These are phyloP conservation scores for Dysphania ambrosioides DNA, from an alignment of 148 eudicot genomes.

Conservation along the genomic window DNA sequence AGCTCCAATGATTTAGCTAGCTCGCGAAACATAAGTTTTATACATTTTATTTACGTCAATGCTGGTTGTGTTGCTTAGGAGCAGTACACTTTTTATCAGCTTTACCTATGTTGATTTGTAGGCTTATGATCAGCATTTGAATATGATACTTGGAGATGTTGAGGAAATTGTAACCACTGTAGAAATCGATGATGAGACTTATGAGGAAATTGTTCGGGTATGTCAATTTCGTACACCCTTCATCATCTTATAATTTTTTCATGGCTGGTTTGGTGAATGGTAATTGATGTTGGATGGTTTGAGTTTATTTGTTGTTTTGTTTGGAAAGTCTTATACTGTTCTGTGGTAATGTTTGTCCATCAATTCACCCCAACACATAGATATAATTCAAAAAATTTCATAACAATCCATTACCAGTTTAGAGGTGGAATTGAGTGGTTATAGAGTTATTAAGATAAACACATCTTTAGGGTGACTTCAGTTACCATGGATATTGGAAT, in stretches of 20 bases:
- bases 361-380: background rate
- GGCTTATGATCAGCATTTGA: conserved; percentile 89
- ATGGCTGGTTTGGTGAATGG: background rate
- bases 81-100: background rate
- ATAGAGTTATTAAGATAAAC: no score
- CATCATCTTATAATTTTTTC: background rate
- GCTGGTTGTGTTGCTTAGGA: conserved; percentile 1
- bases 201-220: conserved; percentile 87
- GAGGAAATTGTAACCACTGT: conserved; percentile 71
- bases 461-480: background rate
- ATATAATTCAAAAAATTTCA: background rate
- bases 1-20: background rate
- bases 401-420: background rate
- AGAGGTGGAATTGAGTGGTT: background rate
- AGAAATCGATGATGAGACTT: conserved; percentile 83
- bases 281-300: no score
- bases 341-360: background rate
- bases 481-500: background rate
- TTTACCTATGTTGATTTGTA: conserved; percentile 25
- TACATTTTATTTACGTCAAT: background rate
- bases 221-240: conserved; percentile 17
- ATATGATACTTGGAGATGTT: conserved; percentile 87
- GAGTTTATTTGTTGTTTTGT: background rate
- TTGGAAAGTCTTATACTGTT: background rate
- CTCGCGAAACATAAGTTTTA: background rate